Evolutionary conservation across 192 early-diverging fungal species (phyloP).

Genomic region (Backusella macrospora): DNA sequence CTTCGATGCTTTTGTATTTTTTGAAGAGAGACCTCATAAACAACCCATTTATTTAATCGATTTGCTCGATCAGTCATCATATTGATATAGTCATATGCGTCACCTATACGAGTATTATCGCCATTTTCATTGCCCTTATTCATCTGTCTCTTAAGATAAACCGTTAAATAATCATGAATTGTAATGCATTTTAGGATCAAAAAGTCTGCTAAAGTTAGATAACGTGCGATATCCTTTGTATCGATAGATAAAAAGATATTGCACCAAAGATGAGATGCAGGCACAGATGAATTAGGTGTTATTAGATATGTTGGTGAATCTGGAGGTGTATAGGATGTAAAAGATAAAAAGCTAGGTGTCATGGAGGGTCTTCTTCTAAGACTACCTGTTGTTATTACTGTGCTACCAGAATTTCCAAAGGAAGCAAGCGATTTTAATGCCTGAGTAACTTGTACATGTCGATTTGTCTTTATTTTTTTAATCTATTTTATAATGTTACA

Average conservation of each 20-base stretch:
- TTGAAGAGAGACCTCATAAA: conserved; percentile 20
- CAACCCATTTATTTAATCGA: conserved; percentile 39
- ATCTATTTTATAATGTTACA: background rate
- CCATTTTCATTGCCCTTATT: background rate
- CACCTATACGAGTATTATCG: background rate
- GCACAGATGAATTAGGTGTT: background rate
- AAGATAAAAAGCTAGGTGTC: conserved; percentile 29
- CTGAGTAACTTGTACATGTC: conserved; percentile 11
- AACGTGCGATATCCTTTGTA: conserved; percentile 34
- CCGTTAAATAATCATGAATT: conserved; percentile 32
- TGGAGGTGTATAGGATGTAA: conserved; percentile 26
- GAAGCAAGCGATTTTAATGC: conserved; percentile 13
- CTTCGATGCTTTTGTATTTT: conserved; percentile 27
- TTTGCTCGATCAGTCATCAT: conserved; percentile 42
- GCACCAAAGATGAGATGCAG: background rate
- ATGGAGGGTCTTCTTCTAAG: conserved; percentile 18
- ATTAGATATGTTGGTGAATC: background rate
- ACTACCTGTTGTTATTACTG: background rate
- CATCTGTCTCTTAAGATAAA: background rate
- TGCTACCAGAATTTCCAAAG: background rate
- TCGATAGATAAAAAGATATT: background rate
- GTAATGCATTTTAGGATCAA: conserved; percentile 37
- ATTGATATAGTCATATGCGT: conserved; percentile 29
- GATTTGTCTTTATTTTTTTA: background rate
- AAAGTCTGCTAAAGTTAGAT: conserved; percentile 47